These are phyloP conservation scores for Plantago major DNA, from an alignment of 257 asterid species.

Conservation along the genomic window DNA sequence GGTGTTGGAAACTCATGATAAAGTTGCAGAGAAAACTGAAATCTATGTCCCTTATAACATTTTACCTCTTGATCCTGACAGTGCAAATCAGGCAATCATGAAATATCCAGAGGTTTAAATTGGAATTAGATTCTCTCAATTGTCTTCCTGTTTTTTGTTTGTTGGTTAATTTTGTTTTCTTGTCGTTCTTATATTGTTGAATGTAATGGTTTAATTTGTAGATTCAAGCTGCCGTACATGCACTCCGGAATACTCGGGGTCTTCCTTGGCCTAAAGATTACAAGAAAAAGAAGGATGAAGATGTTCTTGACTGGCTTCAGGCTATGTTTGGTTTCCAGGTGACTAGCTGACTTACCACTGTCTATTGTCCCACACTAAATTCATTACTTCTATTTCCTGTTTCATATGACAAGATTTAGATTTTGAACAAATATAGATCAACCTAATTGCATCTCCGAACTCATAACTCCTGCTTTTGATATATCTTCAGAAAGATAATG, in stretches of 20 bases:
- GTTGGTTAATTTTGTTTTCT: conserved; percentile 10
- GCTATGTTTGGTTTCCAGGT: conserved; percentile 99
- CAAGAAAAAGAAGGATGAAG: conserved; percentile 98
- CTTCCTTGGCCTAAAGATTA: conserved; percentile 98
- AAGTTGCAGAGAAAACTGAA: conserved; percentile 97
- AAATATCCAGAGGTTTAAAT: conserved; percentile 86
- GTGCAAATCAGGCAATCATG: conserved; percentile 97
- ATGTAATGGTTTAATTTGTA: conserved; percentile 27
- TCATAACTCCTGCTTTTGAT: conserved; percentile 20
- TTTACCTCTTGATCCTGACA: conserved; percentile 97
- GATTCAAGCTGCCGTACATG: conserved; percentile 96
- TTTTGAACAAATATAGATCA: background rate
- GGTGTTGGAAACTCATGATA: conserved; percentile 93
- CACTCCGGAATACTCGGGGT: conserved; percentile 88
- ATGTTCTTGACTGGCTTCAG: conserved; percentile 99
- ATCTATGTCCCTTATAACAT: conserved; percentile 92
- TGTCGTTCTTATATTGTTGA: conserved; percentile 12
- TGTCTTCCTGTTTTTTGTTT: conserved; percentile 9
- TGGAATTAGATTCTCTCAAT: conserved; percentile 14
- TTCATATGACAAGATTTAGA: conserved; percentile 9
- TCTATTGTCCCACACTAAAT: background rate
- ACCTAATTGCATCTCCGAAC: background rate
- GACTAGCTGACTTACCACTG: conserved; percentile 10
- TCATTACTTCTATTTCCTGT: conserved; percentile 12
- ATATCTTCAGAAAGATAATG: conserved; percentile 79